Base-by-base conservation (phyloP, 164 flowering plant species). In the Nelumbo lutea region DNA sequence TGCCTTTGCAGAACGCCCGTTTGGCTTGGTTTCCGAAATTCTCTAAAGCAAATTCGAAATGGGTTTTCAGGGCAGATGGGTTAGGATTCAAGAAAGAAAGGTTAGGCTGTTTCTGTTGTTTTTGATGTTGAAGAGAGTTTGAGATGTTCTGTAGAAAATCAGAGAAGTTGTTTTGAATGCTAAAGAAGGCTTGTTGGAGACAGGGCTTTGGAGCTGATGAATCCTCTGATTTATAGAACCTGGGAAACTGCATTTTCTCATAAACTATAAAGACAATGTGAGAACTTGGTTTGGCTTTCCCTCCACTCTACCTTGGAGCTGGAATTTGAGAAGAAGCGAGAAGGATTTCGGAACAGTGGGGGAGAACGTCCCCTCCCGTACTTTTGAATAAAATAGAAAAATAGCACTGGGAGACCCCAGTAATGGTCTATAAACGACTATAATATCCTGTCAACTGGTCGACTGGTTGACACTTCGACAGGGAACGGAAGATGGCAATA, bases 141-240 rank as follows among this genome's bases (percentile, higher is more conserved):
- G 81, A 73, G 74, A 76, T 57, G 58, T 82, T 65, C 45, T 75
- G 75, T 70, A 86, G 71, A 70, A 83, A 66, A 51, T 27, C 45
- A 66, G 85, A 72, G 70, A 72, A 82, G 47, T 77, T 77, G 67
- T 39, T 71, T 69, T 80, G 90, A 39, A 85, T 53, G 61, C 42
- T 61, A 3, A 64, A 9, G 64, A 87, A 64, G 61, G 85, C 75
- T 66, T 79, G 68, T 0, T 72, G 82, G 62, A 75, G 66, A 67
- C 69, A 62, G 74, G 65, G 44, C 52, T 76, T 65, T 15, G 57
- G 6, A 50, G 38, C 48, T 6, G 65, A 48, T 39, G 70, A 48
- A 2, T 41, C 15, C 46, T 41, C 43, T 64, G 67, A 11, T 2
- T 65, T 15, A 27, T 62, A 65, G 56, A 64, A 70, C 52, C 46